Base-by-base conservation (phyloP, 1,284 basidiomycete species). In the Vanrija pseudolonga region DNA sequence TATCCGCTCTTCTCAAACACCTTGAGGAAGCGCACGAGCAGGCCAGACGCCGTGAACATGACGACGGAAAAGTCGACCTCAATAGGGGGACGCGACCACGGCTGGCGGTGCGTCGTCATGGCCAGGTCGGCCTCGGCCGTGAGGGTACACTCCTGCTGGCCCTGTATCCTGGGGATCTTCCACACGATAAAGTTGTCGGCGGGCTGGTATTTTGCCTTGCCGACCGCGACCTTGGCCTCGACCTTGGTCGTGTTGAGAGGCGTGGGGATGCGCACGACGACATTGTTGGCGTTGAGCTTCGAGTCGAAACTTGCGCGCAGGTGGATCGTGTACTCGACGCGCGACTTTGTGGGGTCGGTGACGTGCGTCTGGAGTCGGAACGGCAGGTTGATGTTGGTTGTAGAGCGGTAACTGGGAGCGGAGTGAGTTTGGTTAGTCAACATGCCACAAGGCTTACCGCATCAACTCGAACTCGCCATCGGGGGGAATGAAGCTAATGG, bases 381-480 rank as follows among this genome's bases (percentile, higher is more conserved):
- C 0, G 96, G 96, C 6, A 98, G 80, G 74, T 97, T 96, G 69
- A 98, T 88, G 72, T 98, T 97, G 17, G 88, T 86, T 0, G 95
- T 98, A 11, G 91, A 88, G 20, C 96, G 90, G 72, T 99, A 99
- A 64, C n/a, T n/a, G n/a, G n/a, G n/a, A n/a, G n/a, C n/a, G n/a
- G n/a, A n/a, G n/a, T n/a, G n/a, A n/a, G n/a, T n/a, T n/a, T n/a
- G n/a, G n/a, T n/a, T n/a, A n/a, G n/a, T n/a, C n/a, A n/a, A n/a
- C n/a, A n/a, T n/a, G n/a, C n/a, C n/a, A n/a, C n/a, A n/a, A n/a
- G n/a, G n/a, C n/a, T n/a, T n/a, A n/a, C n/a, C 86, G 84, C 96
- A 99, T 98, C 40, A 99, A 81, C 76, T 98, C 96, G 69, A 98
- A 99, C 73, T 98, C 96, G 40, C 96, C 96, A 69, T 99, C 96